Evolutionary conservation across 768 basidiomycete genomes (phyloP).

Genomic region (Infundibulicybe gibba): DNA sequence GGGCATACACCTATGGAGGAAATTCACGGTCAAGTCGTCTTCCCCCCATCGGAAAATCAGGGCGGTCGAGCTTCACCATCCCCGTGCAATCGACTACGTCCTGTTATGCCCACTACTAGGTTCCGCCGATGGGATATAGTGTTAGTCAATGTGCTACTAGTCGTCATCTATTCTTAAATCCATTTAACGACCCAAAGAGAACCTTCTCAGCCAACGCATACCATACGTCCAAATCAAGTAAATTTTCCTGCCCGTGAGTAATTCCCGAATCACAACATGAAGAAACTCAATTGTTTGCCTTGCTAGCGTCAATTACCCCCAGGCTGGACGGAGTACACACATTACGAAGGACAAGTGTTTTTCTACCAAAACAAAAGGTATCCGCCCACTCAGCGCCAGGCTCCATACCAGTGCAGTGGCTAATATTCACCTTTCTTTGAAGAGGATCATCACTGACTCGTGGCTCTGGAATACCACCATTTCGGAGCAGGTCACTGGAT

Average conservation of each 20-base stretch:
- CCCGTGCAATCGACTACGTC: constrained; percentile 1
- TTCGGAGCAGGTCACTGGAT: not conserved
- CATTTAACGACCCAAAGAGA: not conserved
- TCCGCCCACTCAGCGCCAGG: no score
- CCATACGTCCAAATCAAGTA: not conserved
- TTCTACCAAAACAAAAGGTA: constrained; percentile 2
- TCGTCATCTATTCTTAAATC: not conserved
- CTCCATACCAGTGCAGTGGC: not conserved
- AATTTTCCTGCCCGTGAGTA: not conserved
- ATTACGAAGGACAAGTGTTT: constrained; percentile 1
- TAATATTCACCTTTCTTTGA: not conserved
- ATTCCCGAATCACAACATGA: not conserved
- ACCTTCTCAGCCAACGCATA: not conserved
- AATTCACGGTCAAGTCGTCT: no score
- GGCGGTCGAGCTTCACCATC: no score
- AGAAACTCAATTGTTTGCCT: not conserved
- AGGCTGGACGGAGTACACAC: not conserved
- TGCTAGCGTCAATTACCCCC: not conserved
- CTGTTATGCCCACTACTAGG: constrained; percentile 6
- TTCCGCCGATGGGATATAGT: not conserved
- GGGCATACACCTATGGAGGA: no score
- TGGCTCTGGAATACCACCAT: constrained; percentile 4
- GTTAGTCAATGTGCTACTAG: not conserved
- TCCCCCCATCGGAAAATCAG: no score
- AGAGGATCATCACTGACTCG: constrained; percentile 6